Conservation (phyloP, 331 rosid genomes). For the Rosa hybrid region DNA sequence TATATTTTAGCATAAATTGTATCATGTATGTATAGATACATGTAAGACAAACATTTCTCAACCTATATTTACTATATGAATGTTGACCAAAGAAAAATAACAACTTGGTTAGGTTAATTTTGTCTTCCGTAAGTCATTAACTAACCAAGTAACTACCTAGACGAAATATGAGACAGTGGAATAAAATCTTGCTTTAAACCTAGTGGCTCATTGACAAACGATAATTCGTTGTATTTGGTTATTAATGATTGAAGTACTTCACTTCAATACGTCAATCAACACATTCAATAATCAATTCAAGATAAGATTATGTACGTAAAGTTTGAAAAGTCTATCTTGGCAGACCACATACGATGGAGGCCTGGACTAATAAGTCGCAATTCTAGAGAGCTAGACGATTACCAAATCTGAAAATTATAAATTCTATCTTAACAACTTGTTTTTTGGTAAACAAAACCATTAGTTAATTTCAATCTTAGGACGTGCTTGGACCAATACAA, state of each 20-base stretch:
- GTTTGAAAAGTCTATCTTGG: constrained; percentile 5
- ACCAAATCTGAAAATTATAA: neutral
- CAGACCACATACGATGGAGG: neutral
- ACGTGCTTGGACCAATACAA: neutral
- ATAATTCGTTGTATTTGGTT: neutral
- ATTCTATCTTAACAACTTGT: neutral
- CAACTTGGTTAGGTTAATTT: neutral
- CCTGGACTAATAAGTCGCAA: neutral
- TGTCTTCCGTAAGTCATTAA: neutral
- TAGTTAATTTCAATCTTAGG: neutral
- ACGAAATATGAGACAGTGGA: neutral
- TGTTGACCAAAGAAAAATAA: neutral
- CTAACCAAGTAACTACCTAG: neutral
- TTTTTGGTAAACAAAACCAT: neutral
- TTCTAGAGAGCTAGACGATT: constrained; percentile 10
- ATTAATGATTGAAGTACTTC: neutral
- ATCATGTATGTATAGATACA: neutral
- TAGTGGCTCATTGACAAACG: neutral
- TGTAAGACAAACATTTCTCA: neutral
- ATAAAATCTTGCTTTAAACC: neutral
- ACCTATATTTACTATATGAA: neutral
- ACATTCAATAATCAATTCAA: neutral
- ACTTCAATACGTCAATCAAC: neutral
- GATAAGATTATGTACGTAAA: neutral
- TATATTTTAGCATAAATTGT: neutral